Percentiles rank a stretch among this genome's conserved stretches.
These are phyloP conservation scores for Pouteria campechiana DNA, from an alignment of 179 eudicot genomes.

Conservation along the genomic window DNA sequence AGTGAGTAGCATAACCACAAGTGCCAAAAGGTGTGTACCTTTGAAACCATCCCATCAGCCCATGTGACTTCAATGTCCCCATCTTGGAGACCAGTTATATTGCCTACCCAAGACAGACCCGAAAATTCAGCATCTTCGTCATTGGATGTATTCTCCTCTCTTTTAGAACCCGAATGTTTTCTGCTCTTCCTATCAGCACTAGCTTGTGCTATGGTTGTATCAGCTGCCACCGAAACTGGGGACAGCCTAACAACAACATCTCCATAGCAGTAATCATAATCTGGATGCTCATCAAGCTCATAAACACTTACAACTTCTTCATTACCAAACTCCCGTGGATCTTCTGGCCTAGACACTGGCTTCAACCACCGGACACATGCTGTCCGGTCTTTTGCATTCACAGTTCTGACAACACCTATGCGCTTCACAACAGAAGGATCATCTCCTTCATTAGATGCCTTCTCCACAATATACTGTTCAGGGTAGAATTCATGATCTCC, in stretches of 20 bases:
- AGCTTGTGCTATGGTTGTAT: conserved; percentile 10
- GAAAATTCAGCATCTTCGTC: conserved; percentile 38
- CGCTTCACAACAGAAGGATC: conserved; percentile 54
- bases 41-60: conserved; percentile 96
- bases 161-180: conserved; percentile 6
- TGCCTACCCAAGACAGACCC: conserved; percentile 94
- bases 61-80: conserved; percentile 98
- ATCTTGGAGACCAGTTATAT: conserved; percentile 87
- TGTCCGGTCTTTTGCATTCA: conserved; percentile 87
- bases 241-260: conserved; percentile 90
- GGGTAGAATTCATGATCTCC: conserved; percentile 95
- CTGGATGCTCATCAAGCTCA: conserved; percentile 95
- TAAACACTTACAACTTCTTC: conserved; percentile 96
- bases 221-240: conserved; percentile 30
- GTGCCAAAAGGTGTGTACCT: too few species aligned
- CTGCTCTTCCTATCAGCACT: conserved; percentile 22
- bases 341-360: conserved; percentile 74
- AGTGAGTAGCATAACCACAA: too few species aligned
- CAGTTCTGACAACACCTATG: conserved; percentile 85
- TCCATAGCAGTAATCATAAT: conserved; percentile 93
- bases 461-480: conserved; percentile 94
- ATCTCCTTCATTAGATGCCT: conserved; percentile 58
- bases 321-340: conserved; percentile 67
- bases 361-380: conserved; percentile 91
- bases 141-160: conserved; percentile 9